Evolutionary conservation across 805 yeast genomes (phyloP).

Genomic region (Zygosaccharomyces siamensis): DNA sequence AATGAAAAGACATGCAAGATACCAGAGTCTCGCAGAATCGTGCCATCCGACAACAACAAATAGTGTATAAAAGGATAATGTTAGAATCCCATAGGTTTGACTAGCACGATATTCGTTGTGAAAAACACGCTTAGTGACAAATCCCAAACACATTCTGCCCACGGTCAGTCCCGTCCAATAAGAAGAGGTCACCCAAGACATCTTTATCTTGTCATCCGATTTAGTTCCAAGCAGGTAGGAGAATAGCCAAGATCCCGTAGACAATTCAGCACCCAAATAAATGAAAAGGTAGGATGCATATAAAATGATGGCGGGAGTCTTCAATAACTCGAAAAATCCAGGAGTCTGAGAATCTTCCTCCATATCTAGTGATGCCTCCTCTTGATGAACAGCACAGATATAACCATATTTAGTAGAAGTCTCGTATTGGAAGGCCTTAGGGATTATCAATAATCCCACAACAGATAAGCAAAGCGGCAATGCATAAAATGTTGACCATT

Average conservation of each 20-base stretch:
- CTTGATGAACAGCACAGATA: constrained; percentile 17
- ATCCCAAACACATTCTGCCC: constrained; percentile 57
- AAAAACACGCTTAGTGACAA: constrained; percentile 47
- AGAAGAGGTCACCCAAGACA: constrained; percentile 64
- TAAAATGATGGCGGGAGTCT: constrained; percentile 40
- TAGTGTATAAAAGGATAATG: constrained; percentile 35
- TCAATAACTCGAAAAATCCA: constrained; percentile 15
- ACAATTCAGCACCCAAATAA: constrained; percentile 66
- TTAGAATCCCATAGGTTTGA: constrained; percentile 33
- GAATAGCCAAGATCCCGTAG: constrained; percentile 67
- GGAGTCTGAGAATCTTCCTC: constrained; percentile 14
- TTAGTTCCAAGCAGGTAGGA: constrained; percentile 56
- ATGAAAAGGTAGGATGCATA: constrained; percentile 52
- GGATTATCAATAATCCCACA: constrained; percentile 26
- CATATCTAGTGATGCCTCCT: constrained; percentile 18
- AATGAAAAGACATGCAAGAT: constrained; percentile 21
- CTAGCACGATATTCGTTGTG: constrained; percentile 41
- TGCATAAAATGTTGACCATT: constrained; percentile 29
- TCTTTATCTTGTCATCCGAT: constrained; percentile 40
- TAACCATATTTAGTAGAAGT: constrained; percentile 36
- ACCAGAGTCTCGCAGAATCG: constrained; percentile 15
- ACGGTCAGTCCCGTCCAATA: constrained; percentile 68
- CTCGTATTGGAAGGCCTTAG: constrained; percentile 46
- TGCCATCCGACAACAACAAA: constrained; percentile 25
- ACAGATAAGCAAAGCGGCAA: constrained; percentile 39